A percentile compares a stretch with the other conserved stretches of the same genome.
Conservation (phyloP, 169 alveolate species). For the Amoebophrya sp. region DNA sequence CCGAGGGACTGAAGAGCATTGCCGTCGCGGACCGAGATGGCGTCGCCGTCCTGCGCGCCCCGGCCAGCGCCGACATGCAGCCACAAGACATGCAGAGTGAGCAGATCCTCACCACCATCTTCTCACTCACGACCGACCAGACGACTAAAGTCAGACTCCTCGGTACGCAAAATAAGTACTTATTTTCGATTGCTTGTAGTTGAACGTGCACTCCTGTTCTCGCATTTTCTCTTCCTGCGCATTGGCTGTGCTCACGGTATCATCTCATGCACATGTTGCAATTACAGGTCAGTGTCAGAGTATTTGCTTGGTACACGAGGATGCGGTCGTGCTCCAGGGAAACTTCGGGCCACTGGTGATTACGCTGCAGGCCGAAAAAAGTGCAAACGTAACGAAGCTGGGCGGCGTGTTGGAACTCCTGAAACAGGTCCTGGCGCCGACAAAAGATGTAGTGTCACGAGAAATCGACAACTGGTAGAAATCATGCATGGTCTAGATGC, state of each 20-base stretch:
- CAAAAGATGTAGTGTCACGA: neutral
- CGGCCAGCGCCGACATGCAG: neutral
- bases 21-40: neutral
- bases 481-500: too few species aligned
- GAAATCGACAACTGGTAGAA: neutral
- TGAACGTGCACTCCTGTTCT: too few species aligned
- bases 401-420: neutral
- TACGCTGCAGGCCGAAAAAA: neutral
- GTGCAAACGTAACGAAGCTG: neutral
- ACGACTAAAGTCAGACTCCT: neutral
- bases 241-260: too few species aligned
- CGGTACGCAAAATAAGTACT: neutral
- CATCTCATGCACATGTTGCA: too few species aligned
- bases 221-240: too few species aligned
- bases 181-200: too few species aligned
- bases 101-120: neutral
- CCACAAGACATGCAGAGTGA: neutral
- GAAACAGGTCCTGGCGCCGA: neutral
- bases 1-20: neutral
- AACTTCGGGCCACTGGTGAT: neutral
- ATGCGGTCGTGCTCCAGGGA: neutral
- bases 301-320: neutral
- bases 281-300: neutral
- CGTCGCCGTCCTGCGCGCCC: neutral
- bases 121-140: neutral